phyloP scores from a whole-genome alignment of 1,139 yeast genomes.

The Sugiyamaella pinicola region DNA sequence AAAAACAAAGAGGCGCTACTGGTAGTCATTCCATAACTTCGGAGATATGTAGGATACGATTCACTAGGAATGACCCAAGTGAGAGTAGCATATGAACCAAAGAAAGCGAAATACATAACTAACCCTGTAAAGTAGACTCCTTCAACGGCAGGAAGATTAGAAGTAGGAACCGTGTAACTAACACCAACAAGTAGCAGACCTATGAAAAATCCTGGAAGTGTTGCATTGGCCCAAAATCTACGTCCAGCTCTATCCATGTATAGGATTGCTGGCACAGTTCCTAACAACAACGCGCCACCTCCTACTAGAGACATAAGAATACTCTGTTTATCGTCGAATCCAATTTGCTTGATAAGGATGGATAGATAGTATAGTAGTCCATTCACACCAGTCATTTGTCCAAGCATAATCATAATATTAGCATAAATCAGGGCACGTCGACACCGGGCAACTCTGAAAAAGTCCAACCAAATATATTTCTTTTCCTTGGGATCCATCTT shows the following conservation, averaged over 20 bases:
- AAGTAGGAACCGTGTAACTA: constrained; percentile 50
- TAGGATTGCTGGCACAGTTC: constrained; percentile 63
- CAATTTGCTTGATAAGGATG: constrained; percentile 44
- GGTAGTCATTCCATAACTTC: constrained; percentile 56
- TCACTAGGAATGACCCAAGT: constrained; percentile 64
- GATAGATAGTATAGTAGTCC: constrained; percentile 55
- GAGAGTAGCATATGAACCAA: constrained; percentile 64
- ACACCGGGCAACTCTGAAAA: constrained; percentile 55
- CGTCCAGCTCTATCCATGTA: constrained; percentile 65
- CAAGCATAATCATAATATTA: constrained; percentile 62
- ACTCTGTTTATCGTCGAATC: constrained; percentile 48
- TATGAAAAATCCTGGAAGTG: constrained; percentile 56
- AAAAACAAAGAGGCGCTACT: constrained; percentile 57
- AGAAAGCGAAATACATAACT: constrained; percentile 60
- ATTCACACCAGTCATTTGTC: constrained; percentile 72
- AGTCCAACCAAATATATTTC: constrained; percentile 50
- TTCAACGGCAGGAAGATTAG: constrained; percentile 50
- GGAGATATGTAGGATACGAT: constrained; percentile 54
- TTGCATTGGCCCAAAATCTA: constrained; percentile 42
- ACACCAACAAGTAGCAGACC: constrained; percentile 61
- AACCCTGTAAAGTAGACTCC: constrained; percentile 60
- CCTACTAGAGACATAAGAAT: constrained; percentile 49
- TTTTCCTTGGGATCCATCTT: constrained; percentile 41
- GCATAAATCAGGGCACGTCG: constrained; percentile 61
- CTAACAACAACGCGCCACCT: constrained; percentile 60